Base-by-base conservation (phyloP, 1,284 basidiomycete species). In the Sutorius eximius region DNA sequence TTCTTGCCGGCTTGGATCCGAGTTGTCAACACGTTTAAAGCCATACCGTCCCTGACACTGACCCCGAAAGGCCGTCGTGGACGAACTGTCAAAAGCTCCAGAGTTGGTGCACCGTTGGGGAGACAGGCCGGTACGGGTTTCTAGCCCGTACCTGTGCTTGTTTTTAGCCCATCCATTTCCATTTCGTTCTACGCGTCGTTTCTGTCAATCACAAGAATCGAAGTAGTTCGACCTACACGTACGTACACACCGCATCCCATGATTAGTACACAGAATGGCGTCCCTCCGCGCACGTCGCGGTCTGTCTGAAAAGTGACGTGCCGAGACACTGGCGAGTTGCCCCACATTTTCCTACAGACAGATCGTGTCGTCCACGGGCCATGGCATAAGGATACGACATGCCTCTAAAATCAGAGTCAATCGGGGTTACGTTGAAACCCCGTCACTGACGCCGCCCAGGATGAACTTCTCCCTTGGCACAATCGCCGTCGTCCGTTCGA, bases 21-120 rank as follows among this genome's bases (percentile, higher is more conserved):
- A 11, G 59, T 36, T 20, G 18, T 37, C 29, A n/a, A 29, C 18
- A 18, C 22, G 16, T 29, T 45, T 45, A 27, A 27, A 37, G 16
- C 30, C 2, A 9, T 7, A 2, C 3, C 18, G 40, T 61, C 51
- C 56, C 59, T 60, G 52, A 18, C 24, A 43, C 30, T 45, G 36
- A 16, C 20, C 16, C 4, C 30, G 22, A 55, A 43, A 51, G n/a
- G 22, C 22, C 24, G 24, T 27, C 24, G 24, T 27, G 24, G 24
- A n/a, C n/a, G n/a, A n/a, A n/a, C n/a, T n/a, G n/a, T n/a, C n/a
- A n/a, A n/a, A n/a, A n/a, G n/a, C n/a, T n/a, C n/a, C n/a, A n/a
- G n/a, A 5, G 24, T 27, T 27, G 24, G 24, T 27, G 6, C 24
- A 27, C 24, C 24, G 5, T 27, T 4, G 24, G 24, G 22, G 22